A percentile compares a stretch with the other conserved stretches of the same genome.
These are phyloP conservation scores for Oenanthe javanica DNA, from an alignment of 140 eudicot genomes.

Conservation along the genomic window DNA sequence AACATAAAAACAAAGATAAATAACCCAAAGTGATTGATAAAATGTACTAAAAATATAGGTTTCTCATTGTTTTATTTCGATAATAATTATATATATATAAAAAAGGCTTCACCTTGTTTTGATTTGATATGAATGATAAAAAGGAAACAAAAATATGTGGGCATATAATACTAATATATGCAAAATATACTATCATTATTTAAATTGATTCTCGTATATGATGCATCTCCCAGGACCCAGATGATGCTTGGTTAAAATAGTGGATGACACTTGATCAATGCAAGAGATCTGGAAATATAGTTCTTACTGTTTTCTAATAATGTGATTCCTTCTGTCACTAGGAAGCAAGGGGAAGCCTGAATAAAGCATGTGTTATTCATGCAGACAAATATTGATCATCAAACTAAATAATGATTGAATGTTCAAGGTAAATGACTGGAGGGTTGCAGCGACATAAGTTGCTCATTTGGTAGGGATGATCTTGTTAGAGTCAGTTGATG, in stretches of 20 bases:
- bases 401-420: not conserved
- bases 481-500: not conserved
- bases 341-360: not conserved
- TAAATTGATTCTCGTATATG: not conserved
- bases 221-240: slow-evolving; percentile 3
- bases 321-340: not conserved
- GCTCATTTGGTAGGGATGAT: not conserved
- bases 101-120: too few species aligned
- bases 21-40: not conserved
- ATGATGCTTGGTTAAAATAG: slow-evolving; percentile 16
- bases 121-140: not conserved
- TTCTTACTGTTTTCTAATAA: not conserved
- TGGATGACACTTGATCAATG: slow-evolving; percentile 5
- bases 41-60: not conserved
- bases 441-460: not conserved
- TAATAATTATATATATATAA: too few species aligned
- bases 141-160: not conserved
- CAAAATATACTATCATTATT: too few species aligned
- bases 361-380: not conserved
- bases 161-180: not conserved
- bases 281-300: not conserved
- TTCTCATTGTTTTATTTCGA: not conserved
- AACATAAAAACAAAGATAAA: too few species aligned
- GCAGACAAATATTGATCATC: not conserved
- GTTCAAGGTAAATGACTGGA: not conserved